Base-by-base conservation (phyloP, 306 rosid species). In the cucumber (Cucumis sativus) region DNA sequence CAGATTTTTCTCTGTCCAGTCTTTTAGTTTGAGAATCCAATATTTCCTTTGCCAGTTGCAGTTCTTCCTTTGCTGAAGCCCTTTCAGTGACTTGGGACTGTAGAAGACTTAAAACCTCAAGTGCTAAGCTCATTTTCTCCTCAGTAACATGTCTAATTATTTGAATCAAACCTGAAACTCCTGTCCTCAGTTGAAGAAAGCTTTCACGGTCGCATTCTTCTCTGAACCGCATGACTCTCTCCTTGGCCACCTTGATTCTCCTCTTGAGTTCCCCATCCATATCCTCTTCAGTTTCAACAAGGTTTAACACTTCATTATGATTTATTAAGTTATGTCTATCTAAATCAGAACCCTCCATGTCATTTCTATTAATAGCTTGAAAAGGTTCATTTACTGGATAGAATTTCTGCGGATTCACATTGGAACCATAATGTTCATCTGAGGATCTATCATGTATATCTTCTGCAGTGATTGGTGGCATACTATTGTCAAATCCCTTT, bases 1-100 rank as follows among this genome's bases (percentile, higher is more conserved):
- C 98, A 78, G 79, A 84, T 82, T 92, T 95, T 83, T 95, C 99
- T 76, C 87, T 95, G 82, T 95, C 98, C 33, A 95, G 82, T 71
- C 86, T 83, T 33, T 78, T 85, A 10, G 87, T 84, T 79, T 75
- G 91, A 64, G 85, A 86, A 78, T 88, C 93, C 78, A 85, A 80
- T 64, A 88, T 96, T 80, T 80, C 78, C 80, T 84, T 90, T 41
- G 84, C 86, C 78, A 71, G 76, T 71, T 87, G 67, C 45, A 86
- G 88, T 59, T 95, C 96, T 84, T 91, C 91, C 86, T 79, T 86
- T 52, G 87, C 88, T 78, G 96, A 86, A 62, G 84, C 81, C 79
- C 93, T 87, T 82, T 92, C 92, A 63, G 90, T 85, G 81, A 95
- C 86, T 78, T 70, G 99, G 75, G 87, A 87, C 87, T 86, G 92